Conservation (phyloP, 768 basidiomycete species). For the Auriscalpium vulgare region DNA sequence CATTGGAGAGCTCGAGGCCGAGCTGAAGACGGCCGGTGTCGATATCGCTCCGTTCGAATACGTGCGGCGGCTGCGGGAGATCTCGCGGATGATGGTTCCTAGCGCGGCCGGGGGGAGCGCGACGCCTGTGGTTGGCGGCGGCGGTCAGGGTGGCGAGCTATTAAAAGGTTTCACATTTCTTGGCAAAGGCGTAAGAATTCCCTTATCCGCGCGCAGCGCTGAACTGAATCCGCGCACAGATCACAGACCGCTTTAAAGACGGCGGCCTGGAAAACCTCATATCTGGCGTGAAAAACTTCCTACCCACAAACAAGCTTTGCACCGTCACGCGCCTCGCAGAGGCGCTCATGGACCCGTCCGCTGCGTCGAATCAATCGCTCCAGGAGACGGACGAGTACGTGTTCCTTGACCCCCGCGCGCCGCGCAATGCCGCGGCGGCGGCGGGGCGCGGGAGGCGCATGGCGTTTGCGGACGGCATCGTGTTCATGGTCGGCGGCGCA, state of each 20-base stretch:
- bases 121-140: conserved; percentile 59
- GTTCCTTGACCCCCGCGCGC: conserved; percentile 73
- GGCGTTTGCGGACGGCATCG: conserved; percentile 83
- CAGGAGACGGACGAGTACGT: conserved; percentile 96
- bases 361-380: conserved; percentile 74
- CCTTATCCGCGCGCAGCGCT: not conserved
- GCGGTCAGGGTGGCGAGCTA: conserved; percentile 69
- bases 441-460: conserved; percentile 41
- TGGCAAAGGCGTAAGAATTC: conserved; percentile 65
- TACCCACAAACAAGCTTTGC: conserved; percentile 90
- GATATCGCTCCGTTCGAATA: conserved; percentile 85
- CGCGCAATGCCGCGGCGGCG: conserved; percentile 26
- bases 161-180: conserved; percentile 92
- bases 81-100: conserved; percentile 84
- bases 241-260: conserved; percentile 89
- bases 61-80: conserved; percentile 84
- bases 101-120: conserved; percentile 49
- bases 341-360: conserved; percentile 94
- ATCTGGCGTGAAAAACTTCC: conserved; percentile 95
- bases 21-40: conserved; percentile 75
- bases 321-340: conserved; percentile 90
- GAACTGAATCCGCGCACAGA: conserved; percentile 33
- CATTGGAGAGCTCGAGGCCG: conserved; percentile 77
- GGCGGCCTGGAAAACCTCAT: conserved; percentile 96
- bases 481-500: conserved; percentile 95